A percentile compares a stretch with the other conserved stretches of the same genome.
These are phyloP conservation scores for Penstemon davidsonii DNA, from an alignment of 257 asterid species.

Conservation along the genomic window DNA sequence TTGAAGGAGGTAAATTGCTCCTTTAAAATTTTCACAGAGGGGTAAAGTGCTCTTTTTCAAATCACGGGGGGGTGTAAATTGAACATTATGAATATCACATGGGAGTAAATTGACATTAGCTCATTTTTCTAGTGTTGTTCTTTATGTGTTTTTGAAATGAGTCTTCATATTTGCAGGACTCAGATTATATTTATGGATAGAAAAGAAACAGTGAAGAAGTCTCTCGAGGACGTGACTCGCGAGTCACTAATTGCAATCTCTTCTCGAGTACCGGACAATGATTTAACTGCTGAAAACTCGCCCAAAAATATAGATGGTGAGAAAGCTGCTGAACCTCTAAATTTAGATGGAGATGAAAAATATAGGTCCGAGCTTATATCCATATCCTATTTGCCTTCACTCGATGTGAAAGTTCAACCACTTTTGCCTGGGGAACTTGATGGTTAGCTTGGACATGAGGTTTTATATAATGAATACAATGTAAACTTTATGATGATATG, in stretches of 20 bases:
- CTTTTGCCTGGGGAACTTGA: constrained; percentile 13
- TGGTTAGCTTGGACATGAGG: constrained; percentile 4
- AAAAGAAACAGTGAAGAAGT: constrained; percentile 27
- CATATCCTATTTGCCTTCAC: constrained; percentile 20
- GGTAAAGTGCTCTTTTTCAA: too few relatives aligned
- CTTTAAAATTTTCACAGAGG: too few relatives aligned
- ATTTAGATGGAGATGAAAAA: constrained; percentile 31
- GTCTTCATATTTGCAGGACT: constrained; percentile 21
- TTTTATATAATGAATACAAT: background rate
- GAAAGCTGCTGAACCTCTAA: constrained; percentile 20
- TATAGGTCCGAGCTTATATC: constrained; percentile 34
- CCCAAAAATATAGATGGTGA: constrained; percentile 26
- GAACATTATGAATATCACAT: too few relatives aligned
- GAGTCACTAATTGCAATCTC: constrained; percentile 56
- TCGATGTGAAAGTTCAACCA: constrained; percentile 12
- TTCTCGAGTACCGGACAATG: constrained; percentile 39
- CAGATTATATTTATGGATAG: constrained; percentile 40
- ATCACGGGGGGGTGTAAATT: too few relatives aligned
- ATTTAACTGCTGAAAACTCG: constrained; percentile 18
- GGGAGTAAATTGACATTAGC: too few relatives aligned
- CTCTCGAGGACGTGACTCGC: constrained; percentile 44
- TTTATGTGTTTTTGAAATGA: background rate
- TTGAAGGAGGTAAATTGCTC: too few relatives aligned
- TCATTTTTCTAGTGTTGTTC: background rate
- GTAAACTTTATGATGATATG: background rate